Conservation (phyloP, 2,329 filamentous ascomycete genomes). For the Alternaria solani region DNA sequence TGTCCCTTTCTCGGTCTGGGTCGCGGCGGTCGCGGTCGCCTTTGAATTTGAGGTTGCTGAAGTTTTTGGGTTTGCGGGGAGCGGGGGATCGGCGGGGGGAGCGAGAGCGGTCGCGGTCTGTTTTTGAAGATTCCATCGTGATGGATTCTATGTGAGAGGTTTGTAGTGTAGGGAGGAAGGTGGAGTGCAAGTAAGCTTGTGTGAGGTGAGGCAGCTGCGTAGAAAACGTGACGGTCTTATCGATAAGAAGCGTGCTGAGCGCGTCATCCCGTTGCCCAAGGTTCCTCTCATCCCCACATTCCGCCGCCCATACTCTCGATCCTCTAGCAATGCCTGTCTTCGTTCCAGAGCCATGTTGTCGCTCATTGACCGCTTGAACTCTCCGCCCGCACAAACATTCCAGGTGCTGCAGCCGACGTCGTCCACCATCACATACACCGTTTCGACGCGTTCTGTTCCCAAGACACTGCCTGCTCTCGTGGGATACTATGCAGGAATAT, state of each 20-base stretch:
- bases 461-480: constrained; percentile 57
- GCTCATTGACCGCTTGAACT: constrained; percentile 34
- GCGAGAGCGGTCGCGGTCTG: constrained; percentile 36
- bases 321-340: not conserved
- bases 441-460: constrained; percentile 75
- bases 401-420: constrained; percentile 62
- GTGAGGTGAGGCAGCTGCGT: not conserved
- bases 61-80: constrained; percentile 46
- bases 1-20: constrained; percentile 37
- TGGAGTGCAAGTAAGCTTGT: not conserved
- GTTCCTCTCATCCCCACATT: constrained; percentile 9
- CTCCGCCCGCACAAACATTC: constrained; percentile 39
- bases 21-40: constrained; percentile 36
- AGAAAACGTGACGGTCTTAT: constrained; percentile 10
- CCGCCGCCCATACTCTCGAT: not conserved
- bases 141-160: not conserved
- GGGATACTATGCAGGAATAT: constrained; percentile 54
- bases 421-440: constrained; percentile 90
- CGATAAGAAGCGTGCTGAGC: constrained; percentile 9
- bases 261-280: constrained; percentile 17
- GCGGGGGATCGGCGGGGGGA: constrained; percentile 32
- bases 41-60: constrained; percentile 67
- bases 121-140: constrained; percentile 19
- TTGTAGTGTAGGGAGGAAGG: not conserved
- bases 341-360: constrained; percentile 21